Evolutionary conservation across 805 yeast species (phyloP).

Genomic region (Myxozyma kluyveri): DNA sequence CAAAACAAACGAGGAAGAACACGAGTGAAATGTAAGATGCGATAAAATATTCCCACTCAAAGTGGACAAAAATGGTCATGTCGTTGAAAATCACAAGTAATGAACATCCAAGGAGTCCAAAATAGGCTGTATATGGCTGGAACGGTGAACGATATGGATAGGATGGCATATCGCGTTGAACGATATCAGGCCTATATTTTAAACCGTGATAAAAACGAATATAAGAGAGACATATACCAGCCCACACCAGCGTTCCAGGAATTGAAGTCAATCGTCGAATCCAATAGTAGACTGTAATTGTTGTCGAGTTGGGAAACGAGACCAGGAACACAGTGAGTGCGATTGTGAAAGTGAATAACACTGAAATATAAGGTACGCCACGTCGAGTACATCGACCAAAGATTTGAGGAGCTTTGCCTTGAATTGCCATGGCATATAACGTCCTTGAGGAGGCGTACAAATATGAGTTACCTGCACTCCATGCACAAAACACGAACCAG

Average conservation of each 20-base stretch:
- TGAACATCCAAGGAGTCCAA: constrained; percentile 57
- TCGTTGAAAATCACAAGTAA: constrained; percentile 58
- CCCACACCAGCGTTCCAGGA: constrained; percentile 77
- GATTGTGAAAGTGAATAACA: constrained; percentile 46
- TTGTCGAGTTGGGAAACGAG: constrained; percentile 23
- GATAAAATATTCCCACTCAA: constrained; percentile 62
- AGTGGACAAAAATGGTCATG: constrained; percentile 55
- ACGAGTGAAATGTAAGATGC: constrained; percentile 63
- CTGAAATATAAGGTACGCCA: constrained; percentile 79
- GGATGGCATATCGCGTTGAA: constrained; percentile 57
- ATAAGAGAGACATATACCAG: constrained; percentile 64
- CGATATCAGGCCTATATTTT: constrained; percentile 59
- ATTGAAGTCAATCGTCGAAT: constrained; percentile 29
- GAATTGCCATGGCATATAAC: constrained; percentile 62
- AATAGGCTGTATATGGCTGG: constrained; percentile 65
- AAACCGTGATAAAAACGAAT: constrained; percentile 64
- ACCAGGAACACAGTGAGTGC: constrained; percentile 36
- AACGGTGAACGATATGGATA: constrained; percentile 69
- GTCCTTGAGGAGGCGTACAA: constrained; percentile 72
- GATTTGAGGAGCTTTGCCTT: constrained; percentile 60
- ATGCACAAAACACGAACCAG: constrained; percentile 39
- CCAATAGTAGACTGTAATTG: constrained; percentile 31
- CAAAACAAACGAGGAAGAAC: constrained; percentile 50
- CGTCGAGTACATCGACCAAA: constrained; percentile 67
- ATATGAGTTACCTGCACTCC: constrained; percentile 72